Base-by-base conservation (phyloP, 176 grass and related monocot genomes). In the Melocanna baccifera region DNA sequence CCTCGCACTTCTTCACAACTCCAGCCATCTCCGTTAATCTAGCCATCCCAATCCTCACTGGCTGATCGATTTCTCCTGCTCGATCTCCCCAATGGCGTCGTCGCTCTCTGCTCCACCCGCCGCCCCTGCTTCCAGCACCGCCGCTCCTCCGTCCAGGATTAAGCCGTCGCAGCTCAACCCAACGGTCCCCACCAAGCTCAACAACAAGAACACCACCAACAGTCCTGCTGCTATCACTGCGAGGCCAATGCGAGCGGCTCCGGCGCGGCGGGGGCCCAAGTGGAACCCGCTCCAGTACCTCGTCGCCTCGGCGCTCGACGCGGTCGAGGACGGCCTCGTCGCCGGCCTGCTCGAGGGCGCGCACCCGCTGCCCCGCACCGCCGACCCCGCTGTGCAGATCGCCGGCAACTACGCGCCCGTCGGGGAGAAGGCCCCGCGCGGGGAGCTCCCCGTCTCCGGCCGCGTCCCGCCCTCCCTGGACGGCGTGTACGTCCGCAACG, bases 361-460 rank as follows among this genome's bases (percentile, higher is more conserved):
- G 11, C 87, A 79, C 57, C 80, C 88, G 13, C 76, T 98, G 9
- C 91, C 96, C 0, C 89, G 86, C 0, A 91, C 91, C 0, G 83
- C 91, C 0, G 96, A 98, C 65, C 96, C 96, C 0, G 66, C 93
- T 3, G 74, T 96, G 8, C 96, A 98, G 84, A 98, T 98, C 42
- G 88, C 93, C 2, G 96, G 96, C 5, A 98, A 98, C 48, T 98
- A 91, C 66, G 96, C 87, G 0, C 96, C 96, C 0, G 93, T 98
- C 14, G 64, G n/a, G 9, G 96, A 98, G 80, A 81, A 19, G 18
- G 12, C 85, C 0, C 86, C 87, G 5, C 9, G 23, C 40, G 3
- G 53, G 4, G 55, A 45, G 25, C 87, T 98, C 1, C 82, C 79
- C 2, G 85, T 92, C 2, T 7, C 79, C 1, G 96, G 96, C 34